These are phyloP conservation scores for Scedosporium minutisporum DNA, from an alignment of 2,329 filamentous ascomycete genomes.

Conservation along the genomic window DNA sequence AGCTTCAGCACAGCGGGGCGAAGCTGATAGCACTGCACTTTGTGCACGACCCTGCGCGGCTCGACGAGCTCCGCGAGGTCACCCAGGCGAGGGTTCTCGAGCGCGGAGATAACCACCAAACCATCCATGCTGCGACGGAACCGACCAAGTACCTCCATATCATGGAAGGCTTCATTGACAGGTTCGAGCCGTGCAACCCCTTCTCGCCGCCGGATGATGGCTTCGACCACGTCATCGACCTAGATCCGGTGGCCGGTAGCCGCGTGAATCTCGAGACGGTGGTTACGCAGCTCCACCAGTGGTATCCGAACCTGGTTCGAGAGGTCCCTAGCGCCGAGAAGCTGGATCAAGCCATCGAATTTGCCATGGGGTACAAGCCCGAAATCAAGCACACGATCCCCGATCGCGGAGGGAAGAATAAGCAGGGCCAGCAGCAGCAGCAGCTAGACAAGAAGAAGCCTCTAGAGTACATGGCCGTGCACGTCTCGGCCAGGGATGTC, in stretches of 20 bases:
- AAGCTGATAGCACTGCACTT: conserved; percentile 82
- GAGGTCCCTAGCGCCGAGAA: conserved; percentile 61
- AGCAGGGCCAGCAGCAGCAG: conserved; percentile 20
- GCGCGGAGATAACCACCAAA: conserved; percentile 94
- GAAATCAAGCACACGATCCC: conserved; percentile 67
- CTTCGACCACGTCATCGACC: conserved; percentile 78
- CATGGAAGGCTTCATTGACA: conserved; percentile 86
- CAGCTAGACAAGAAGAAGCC: conserved; percentile 31
- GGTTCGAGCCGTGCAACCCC: conserved; percentile 70
- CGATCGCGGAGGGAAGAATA: conserved; percentile 28
- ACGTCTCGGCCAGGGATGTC: conserved; percentile 32
- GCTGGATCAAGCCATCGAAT: conserved; percentile 70
- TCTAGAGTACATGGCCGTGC: conserved; percentile 49
- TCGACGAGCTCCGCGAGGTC: conserved; percentile 62
- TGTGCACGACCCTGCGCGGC: conserved; percentile 67
- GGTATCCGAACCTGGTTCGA: conserved; percentile 67
- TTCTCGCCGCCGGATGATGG: conserved; percentile 61
- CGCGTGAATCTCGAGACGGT: conserved; percentile 77
- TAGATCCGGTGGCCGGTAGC: conserved; percentile 70
- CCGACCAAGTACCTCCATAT: conserved; percentile 69
- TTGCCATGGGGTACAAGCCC: conserved; percentile 68
- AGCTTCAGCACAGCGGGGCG: conserved; percentile 49
- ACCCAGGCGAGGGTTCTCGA: conserved; percentile 71
- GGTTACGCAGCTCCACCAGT: conserved; percentile 59
- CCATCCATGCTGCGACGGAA: conserved; percentile 77